A percentile compares a stretch with the other conserved stretches of the same genome.
phyloP scores from a whole-genome alignment of 371 early-diverging fungal genomes.

The Lichtheimia ramosa region DNA sequence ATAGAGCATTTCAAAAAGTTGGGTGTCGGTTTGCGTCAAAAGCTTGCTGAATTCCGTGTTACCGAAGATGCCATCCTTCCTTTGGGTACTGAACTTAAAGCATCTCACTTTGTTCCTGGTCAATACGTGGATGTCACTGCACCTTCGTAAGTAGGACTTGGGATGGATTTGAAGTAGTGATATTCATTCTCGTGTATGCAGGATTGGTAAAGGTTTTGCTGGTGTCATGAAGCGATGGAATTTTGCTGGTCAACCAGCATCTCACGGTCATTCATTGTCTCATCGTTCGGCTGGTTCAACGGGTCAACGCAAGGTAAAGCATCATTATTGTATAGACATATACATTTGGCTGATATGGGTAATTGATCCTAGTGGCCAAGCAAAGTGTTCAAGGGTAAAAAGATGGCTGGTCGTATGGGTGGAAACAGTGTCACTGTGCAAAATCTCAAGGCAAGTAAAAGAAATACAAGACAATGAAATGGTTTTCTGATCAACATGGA shows the following conservation, averaged over 20 bases:
- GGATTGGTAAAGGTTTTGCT: slow-evolving; percentile 94
- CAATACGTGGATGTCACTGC: slow-evolving; percentile 93
- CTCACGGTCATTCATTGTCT: slow-evolving; percentile 92
- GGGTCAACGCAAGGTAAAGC: slow-evolving; percentile 79
- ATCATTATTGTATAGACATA: too few relatives aligned
- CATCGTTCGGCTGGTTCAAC: slow-evolving; percentile 95
- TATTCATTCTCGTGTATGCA: slow-evolving; percentile 18
- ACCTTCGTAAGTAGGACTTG: slow-evolving; percentile 76
- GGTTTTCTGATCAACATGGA: neutral
- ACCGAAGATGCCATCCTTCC: slow-evolving; percentile 86
- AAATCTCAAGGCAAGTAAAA: slow-evolving; percentile 64
- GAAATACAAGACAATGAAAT: neutral
- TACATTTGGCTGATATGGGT: neutral
- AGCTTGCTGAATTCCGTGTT: slow-evolving; percentile 82
- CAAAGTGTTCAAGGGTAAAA: slow-evolving; percentile 94
- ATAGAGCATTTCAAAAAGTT: slow-evolving; percentile 75
- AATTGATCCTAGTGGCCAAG: slow-evolving; percentile 67
- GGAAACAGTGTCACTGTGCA: slow-evolving; percentile 81
- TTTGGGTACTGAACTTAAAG: slow-evolving; percentile 74
- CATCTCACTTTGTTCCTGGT: slow-evolving; percentile 91
- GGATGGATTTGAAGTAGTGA: neutral
- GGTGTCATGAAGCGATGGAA: slow-evolving; percentile 98
- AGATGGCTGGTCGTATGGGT: slow-evolving; percentile 98
- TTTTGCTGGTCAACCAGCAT: slow-evolving; percentile 89
- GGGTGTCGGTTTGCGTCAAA: slow-evolving; percentile 75